These are phyloP conservation scores for Haberlea rhodopensis DNA, from an alignment of 257 asterid species.

Conservation along the genomic window DNA sequence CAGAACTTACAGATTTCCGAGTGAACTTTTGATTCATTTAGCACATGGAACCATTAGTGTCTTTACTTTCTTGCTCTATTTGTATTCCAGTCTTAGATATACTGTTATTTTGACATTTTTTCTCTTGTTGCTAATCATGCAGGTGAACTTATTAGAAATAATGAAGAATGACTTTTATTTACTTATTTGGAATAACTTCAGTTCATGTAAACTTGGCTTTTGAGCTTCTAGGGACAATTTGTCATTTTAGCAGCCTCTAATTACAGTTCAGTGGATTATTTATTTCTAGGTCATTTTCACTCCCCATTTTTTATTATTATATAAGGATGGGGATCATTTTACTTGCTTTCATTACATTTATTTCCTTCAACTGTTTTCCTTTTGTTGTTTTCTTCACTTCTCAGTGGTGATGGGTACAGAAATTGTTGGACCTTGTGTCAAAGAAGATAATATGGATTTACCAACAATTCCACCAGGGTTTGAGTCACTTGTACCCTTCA, in stretches of 20 bases:
- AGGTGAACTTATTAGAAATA: neutral
- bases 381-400: slow-evolving; percentile 16
- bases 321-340: neutral
- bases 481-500: slow-evolving; percentile 74
- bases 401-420: slow-evolving; percentile 70
- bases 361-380: slow-evolving; percentile 20
- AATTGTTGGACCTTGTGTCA: slow-evolving; percentile 61
- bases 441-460: slow-evolving; percentile 73
- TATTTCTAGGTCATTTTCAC: slow-evolving; percentile 5
- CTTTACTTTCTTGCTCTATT: neutral
- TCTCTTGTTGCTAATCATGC: neutral
- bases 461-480: slow-evolving; percentile 91
- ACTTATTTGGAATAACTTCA: neutral
- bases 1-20: neutral
- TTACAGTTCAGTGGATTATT: neutral
- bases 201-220: neutral
- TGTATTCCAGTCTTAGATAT: neutral
- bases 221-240: neutral
- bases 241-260: neutral
- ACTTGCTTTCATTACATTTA: neutral
- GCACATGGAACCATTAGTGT: neutral
- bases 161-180: neutral
- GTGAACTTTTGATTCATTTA: neutral
- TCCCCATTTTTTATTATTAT: neutral
- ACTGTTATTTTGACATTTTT: neutral